Base-by-base conservation (phyloP, 202 grass and related monocot genomes). In the Musa balbisiana region DNA sequence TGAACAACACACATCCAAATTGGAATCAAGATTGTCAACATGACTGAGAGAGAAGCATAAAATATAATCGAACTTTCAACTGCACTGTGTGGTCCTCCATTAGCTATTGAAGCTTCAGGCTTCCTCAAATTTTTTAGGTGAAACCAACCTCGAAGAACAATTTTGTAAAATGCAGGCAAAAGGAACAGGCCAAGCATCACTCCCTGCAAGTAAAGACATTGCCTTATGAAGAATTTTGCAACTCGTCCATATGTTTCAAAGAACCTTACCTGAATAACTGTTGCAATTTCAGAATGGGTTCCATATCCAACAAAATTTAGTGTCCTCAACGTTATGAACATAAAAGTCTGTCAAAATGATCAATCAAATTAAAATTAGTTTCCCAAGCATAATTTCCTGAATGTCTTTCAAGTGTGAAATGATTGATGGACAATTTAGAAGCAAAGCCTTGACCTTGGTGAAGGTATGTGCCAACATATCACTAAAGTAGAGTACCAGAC, bases 401-500 rank as follows among this genome's bases (percentile, higher is more conserved):
- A 72, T 62, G 25, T 55, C 21, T 74, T 79, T 16, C n/a, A 68
- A 19, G 58, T 33, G 52, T 58, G 26, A 80, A 53, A 52, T 55
- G 21, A 15, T n/a, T 26, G 56, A 50, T 8, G 10, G 52, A 51
- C 55, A 22, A 55, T 51, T 27, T 26, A 54, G 23, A 29, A 84
- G 72, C 53, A 75, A 75, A 80, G 20, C 13, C 55, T 65, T 71
- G 67, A 94, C 95, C 89, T 99, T 99, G 52, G 82, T 82, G 85
- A 99, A 67, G 64, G 87, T 88, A 82, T 43, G 78, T 43, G 85
- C 73, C 83, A 99, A 54, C 83, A 92, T 86, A 86, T 99, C 87
- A 67, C 95, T 83, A 84, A 89, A 92, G 89, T 92, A 99, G 56
- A 95, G 83, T 86, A 92, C 64, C 71, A 94, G 78, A 73, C 95